Evolutionary conservation across 257 asterid genomes (phyloP).

Genomic region (Dorcoceras hygrometricum): DNA sequence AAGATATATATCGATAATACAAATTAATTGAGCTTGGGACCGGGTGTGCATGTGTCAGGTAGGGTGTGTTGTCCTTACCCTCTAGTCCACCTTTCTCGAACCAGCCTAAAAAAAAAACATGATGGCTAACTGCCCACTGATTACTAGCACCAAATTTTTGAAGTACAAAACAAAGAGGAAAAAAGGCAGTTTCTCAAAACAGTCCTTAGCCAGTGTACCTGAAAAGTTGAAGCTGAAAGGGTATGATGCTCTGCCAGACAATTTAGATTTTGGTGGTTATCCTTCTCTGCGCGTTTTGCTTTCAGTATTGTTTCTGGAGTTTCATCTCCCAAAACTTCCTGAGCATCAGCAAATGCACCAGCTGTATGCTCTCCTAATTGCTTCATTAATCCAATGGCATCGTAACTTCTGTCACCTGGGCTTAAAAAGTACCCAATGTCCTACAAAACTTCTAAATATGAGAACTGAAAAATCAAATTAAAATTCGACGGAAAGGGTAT

Average conservation of each 20-base stretch:
- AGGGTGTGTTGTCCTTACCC: no score
- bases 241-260: constrained; percentile 33
- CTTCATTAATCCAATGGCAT: constrained; percentile 91
- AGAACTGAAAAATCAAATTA: neutral
- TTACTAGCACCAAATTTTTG: neutral
- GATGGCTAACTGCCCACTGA: neutral
- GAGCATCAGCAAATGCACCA: constrained; percentile 86
- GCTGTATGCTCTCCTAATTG: constrained; percentile 93
- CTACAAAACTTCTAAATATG: constrained; percentile 38
- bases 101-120: neutral
- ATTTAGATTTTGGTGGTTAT: constrained; percentile 27
- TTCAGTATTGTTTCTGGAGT: constrained; percentile 77
- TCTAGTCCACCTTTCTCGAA: neutral
- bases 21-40: no score
- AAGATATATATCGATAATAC: no score
- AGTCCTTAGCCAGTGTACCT: constrained; percentile 40
- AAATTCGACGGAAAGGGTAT: neutral
- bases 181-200: constrained; percentile 12
- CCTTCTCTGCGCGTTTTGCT: constrained; percentile 43
- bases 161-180: neutral
- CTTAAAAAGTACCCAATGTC: constrained; percentile 74
- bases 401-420: constrained; percentile 78
- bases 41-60: neutral
- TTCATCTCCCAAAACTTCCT: constrained; percentile 81
- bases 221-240: constrained; percentile 33